phyloP scores from a whole-genome alignment of 192 early-diverging fungal genomes.

The Linderina pennispora region DNA sequence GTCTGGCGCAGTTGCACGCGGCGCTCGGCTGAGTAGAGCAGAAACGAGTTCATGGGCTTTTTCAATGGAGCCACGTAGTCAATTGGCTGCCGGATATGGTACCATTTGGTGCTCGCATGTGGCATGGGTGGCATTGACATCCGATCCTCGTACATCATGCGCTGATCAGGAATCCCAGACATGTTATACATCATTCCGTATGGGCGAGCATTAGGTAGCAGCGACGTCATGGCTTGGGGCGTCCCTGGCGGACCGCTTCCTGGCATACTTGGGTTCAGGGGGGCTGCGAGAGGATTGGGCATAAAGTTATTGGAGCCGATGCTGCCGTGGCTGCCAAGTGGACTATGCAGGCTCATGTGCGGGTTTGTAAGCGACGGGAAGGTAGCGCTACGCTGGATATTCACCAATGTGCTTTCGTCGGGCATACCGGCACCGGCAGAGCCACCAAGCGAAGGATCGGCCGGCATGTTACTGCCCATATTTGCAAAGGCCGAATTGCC shows the following conservation, averaged over 20 bases:
- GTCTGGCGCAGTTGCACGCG: slow-evolving; percentile 56
- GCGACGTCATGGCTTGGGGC: slow-evolving; percentile 6
- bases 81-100: slow-evolving; percentile 40
- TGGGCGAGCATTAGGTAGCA: slow-evolving; percentile 16
- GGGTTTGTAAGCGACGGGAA: too few relatives aligned
- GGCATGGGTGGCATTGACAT: slow-evolving; percentile 24
- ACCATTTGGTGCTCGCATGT: slow-evolving; percentile 27
- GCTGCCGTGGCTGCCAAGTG: too few relatives aligned
- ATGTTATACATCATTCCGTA: slow-evolving; percentile 44
- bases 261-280: too few relatives aligned
- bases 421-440: not conserved
- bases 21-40: slow-evolving; percentile 61
- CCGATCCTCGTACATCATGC: slow-evolving; percentile 37
- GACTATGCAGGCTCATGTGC: too few relatives aligned
- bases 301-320: too few relatives aligned
- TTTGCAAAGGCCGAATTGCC: slow-evolving; percentile 4
- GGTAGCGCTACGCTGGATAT: slow-evolving; percentile 2
- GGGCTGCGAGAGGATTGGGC: too few relatives aligned
- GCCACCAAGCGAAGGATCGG: too few relatives aligned
- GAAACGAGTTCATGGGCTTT: slow-evolving; percentile 62
- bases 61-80: slow-evolving; percentile 51
- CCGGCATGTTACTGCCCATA: not conserved
- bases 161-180: slow-evolving; percentile 24
- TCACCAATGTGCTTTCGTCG: slow-evolving; percentile 1
- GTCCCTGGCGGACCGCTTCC: not conserved